Base-by-base conservation (phyloP, 345 rosid species). In the Heritiera fomes region DNA sequence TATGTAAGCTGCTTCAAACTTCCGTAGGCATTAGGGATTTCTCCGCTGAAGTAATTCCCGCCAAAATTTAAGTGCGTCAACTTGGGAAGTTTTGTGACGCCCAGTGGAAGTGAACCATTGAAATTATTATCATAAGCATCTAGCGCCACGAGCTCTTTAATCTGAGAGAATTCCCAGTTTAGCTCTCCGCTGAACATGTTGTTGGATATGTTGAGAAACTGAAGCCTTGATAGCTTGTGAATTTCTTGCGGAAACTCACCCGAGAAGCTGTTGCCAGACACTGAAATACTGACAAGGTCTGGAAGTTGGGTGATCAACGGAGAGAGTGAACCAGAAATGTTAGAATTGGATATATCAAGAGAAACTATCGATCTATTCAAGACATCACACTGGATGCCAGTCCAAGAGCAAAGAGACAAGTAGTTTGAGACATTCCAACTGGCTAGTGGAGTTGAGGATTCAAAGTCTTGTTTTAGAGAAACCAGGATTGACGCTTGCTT, bases 101-200 rank as follows among this genome's bases (percentile, higher is more conserved):
- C 82, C 38, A 82, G 32, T 4, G 99, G 99, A 20, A 95, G 93
- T 7, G 88, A 78, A 6, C 92, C 92, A 17, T 88, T 90, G 88
- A 95, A 89, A 83, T 87, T 91, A 80, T 95, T 95, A 87, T 95
- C 75, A 75, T 93, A 95, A 79, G 89, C 91, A 84, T 95, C 98
- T 1, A 95, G 78, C 56, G 82, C 84, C 75, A 85, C 82, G 45
- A 93, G 88, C 80, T 85, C 83, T 71, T 77, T 83, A 82, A 91
- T 46, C 59, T 62, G 81, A 50, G 90, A 80, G 79, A 88, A 89
- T 72, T 86, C 87, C 88, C 87, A 86, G 64, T 88, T 85, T 77
- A 93, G 77, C 40, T 63, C 87, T 10, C 94, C 98, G 50, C 82
- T 80, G 80, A 95, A 90, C 76, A 85, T 82, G 78, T 92, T 95